Evolutionary conservation across 2,329 filamentous ascomycete genomes (phyloP), one percentile per base, ranked within the genome.

Genomic region (Phaeophleospora eucalypticola): DNA sequence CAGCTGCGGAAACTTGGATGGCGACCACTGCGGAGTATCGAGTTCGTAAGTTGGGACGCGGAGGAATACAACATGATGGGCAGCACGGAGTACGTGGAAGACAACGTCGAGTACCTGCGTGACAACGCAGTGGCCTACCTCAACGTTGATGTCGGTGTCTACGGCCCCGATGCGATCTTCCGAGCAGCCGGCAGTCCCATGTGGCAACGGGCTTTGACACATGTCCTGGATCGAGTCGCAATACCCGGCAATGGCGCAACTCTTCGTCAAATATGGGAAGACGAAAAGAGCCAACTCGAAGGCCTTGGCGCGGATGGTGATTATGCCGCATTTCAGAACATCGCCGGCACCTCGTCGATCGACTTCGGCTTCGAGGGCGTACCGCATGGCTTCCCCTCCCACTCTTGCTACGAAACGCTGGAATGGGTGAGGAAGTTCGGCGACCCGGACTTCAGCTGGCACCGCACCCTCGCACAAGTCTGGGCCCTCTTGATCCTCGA

Each of bases 1-100:
- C 82, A 88, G 53, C 78, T 97, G 14, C 75, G 83, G 17, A 69
- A 76, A 14, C 80, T 82, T 47, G 91, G 90, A 43, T 98, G 93
- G 93, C 80, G 87, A 19, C 93, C 93, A 1, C 75, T 95, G 14
- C 84, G 93, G n/a, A 94, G 89, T 3, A 95, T 98, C 54, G 87
- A 95, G 65, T 97, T 98, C 67, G 89, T 90, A 62, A 95, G 88
- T 27, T 98, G 93, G 93, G 93, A 98, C 66, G 93, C 81, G 3
- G 85, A 85, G 58, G 89, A 91, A 67, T 97, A 95, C 72, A 96
- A 96, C 67, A 73, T 93, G 37, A 87, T 95, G 48, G 93, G 93
- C 7, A 95, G 89, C 9, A 97, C 93, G 1, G 93, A 98, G 66
- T 91, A 86, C 61, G 93, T 98, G 37, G 93, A 98, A 70, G 84